Percentiles rank a stretch among this genome's conserved stretches.
phyloP scores from a whole-genome alignment of 169 alveolate species.

The Eimeria acervulina region DNA sequence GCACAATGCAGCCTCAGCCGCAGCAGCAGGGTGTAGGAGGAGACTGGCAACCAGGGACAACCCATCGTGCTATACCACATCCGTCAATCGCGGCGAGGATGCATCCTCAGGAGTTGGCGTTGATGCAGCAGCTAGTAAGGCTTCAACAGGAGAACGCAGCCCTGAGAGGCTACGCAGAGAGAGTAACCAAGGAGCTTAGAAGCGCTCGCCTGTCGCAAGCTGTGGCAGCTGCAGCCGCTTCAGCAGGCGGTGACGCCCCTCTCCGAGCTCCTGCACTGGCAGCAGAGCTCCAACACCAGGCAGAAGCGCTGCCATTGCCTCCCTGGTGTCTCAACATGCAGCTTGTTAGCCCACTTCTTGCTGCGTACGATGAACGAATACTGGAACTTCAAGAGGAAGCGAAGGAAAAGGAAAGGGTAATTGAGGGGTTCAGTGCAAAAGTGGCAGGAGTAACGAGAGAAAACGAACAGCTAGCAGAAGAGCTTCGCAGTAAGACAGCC shows the following conservation, averaged over 20 bases:
- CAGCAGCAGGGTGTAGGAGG: background rate
- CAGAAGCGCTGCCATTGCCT: constrained; percentile 76
- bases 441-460: constrained; percentile 73
- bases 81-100: background rate
- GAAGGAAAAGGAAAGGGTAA: constrained; percentile 62
- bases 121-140: constrained; percentile 81
- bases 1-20: constrained; percentile 34
- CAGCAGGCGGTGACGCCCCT: constrained; percentile 26
- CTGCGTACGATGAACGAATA: constrained; percentile 83
- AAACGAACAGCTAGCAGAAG: constrained; percentile 81
- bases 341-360: constrained; percentile 82
- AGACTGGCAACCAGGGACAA: background rate
- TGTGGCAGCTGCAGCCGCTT: constrained; percentile 63
- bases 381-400: constrained; percentile 73
- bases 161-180: constrained; percentile 79
- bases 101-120: constrained; percentile 65
- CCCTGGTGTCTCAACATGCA: constrained; percentile 84
- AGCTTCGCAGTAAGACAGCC: constrained; percentile 77
- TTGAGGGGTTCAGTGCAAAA: constrained; percentile 62
- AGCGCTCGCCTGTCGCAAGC: constrained; percentile 69
- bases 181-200: constrained; percentile 82
- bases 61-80: background rate
- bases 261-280: constrained; percentile 17
- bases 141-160: constrained; percentile 80
- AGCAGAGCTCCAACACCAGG: constrained; percentile 65